Evolutionary conservation across 139 green algal genomes (phyloP).

Genomic region (Zygnema circumcarinatum): DNA sequence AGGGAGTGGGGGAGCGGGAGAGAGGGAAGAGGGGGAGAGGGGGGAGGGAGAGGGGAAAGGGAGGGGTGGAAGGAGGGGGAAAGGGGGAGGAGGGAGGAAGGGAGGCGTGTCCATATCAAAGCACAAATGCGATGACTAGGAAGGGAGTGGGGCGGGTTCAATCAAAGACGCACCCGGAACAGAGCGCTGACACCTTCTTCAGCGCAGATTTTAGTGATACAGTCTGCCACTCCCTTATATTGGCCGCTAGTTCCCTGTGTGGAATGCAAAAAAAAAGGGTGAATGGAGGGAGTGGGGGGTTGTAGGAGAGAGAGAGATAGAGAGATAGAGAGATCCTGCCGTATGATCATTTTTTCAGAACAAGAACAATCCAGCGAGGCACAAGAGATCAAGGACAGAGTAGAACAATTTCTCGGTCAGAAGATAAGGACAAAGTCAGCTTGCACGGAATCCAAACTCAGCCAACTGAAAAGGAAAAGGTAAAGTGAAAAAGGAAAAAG

Average conservation of each 20-base stretch:
- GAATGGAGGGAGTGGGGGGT: no score
- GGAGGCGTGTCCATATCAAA: neutral
- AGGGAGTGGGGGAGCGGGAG: neutral
- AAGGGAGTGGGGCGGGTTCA: neutral
- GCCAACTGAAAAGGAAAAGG: no score
- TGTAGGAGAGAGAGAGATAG: slow-evolving; percentile 2
- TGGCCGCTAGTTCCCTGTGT: slow-evolving; percentile 31
- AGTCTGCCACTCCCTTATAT: slow-evolving; percentile 61
- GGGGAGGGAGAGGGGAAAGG: neutral
- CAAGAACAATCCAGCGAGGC: no score
- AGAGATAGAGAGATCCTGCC: neutral
- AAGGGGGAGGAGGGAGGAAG: neutral
- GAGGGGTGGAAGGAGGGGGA: neutral
- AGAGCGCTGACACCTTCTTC: slow-evolving; percentile 86
- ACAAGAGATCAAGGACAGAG: no score
- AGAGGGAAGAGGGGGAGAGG: neutral
- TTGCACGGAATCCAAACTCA: no score
- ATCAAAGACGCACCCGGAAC: slow-evolving; percentile 67
- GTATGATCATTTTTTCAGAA: neutral
- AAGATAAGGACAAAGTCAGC: no score
- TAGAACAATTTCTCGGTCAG: no score
- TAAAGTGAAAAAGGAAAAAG: no score
- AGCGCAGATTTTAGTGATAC: slow-evolving; percentile 67
- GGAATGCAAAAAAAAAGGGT: no score
- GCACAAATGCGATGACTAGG: neutral